Percentiles rank a stretch among this genome's conserved stretches.
Evolutionary conservation across 2,329 filamentous ascomycete species (phyloP).

Genomic region (Coleophoma crateriformis): DNA sequence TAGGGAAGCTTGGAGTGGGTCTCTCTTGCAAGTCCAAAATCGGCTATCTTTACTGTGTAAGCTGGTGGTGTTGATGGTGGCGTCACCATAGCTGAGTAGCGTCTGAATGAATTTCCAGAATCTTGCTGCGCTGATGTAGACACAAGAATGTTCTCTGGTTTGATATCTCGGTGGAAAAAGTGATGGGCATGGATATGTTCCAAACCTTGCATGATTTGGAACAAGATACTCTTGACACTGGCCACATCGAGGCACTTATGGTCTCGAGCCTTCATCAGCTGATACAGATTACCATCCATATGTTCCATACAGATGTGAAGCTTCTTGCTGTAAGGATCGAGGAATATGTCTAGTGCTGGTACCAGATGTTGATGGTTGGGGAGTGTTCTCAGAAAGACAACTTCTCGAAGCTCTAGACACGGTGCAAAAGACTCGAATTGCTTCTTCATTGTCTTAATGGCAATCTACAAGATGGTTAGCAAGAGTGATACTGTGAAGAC

Average conservation of each 20-base stretch:
- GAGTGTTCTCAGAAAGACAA: conserved; percentile 89
- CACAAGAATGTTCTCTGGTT: conserved; percentile 96
- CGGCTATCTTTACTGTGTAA: conserved; percentile 97
- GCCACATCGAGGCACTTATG: conserved; percentile 87
- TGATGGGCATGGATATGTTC: conserved; percentile 96
- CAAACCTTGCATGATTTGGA: conserved; percentile 91
- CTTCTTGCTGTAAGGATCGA: conserved; percentile 93
- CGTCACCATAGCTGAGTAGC: conserved; percentile 90
- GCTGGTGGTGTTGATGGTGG: conserved; percentile 89
- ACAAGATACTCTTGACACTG: conserved; percentile 96
- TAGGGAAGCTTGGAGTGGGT: conserved; percentile 95
- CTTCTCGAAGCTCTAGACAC: conserved; percentile 90
- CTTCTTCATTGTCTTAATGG: conserved; percentile 99
- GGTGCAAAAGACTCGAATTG: conserved; percentile 88
- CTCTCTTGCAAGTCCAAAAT: conserved; percentile 95
- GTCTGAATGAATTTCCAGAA: conserved; percentile 75
- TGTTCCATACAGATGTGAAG: conserved; percentile 99
- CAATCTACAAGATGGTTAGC: conserved; percentile 56
- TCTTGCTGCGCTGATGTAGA: conserved; percentile 80
- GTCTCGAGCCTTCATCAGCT: conserved; percentile 96
- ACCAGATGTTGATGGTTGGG: conserved; percentile 88
- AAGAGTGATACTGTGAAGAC: conserved; percentile 1
- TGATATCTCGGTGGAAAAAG: conserved; percentile 99
- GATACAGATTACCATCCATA: conserved; percentile 99
- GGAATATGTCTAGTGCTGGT: conserved; percentile 96